Conservation (phyloP, 164 flowering plant genomes). For the Vitis labrusca region DNA sequence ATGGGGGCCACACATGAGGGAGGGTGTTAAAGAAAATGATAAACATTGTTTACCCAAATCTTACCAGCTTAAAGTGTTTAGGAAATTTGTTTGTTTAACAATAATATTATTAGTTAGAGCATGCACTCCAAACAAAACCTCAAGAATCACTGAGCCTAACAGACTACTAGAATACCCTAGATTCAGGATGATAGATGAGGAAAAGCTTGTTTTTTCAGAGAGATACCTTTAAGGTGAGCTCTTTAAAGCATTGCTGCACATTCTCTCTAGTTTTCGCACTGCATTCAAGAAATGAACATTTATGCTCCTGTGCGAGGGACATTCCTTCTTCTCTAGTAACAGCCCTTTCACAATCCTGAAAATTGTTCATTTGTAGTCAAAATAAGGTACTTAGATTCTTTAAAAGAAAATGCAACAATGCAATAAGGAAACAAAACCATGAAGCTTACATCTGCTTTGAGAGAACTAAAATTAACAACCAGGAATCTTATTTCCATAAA, state of each 20-base stretch:
- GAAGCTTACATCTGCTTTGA: neutral
- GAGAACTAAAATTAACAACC: neutral
- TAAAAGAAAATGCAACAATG: too few relatives aligned
- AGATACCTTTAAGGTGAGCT: constrained; percentile 69
- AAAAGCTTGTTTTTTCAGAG: neutral
- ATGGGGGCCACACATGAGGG: too few relatives aligned
- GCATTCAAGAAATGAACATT: constrained; percentile 74
- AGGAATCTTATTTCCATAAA: neutral
- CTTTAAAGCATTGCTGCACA: constrained; percentile 70
- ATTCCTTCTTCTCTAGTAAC: constrained; percentile 83
- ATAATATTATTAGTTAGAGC: too few relatives aligned
- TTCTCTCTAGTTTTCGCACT: constrained; percentile 83
- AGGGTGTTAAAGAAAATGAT: too few relatives aligned
- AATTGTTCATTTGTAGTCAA: neutral
- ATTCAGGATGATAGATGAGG: neutral
- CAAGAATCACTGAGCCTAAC: too few relatives aligned
- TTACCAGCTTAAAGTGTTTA: too few relatives aligned
- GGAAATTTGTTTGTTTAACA: too few relatives aligned
- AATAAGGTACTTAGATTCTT: neutral
- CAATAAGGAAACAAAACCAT: neutral
- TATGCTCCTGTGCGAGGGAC: constrained; percentile 68
- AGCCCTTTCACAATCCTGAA: constrained; percentile 73
- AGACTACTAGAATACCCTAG: neutral
- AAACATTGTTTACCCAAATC: too few relatives aligned
- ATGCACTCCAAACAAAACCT: too few relatives aligned